Evolutionary conservation across 2,329 filamentous ascomycete species (phyloP).

Genomic region (Sporothrix schenckii): DNA sequence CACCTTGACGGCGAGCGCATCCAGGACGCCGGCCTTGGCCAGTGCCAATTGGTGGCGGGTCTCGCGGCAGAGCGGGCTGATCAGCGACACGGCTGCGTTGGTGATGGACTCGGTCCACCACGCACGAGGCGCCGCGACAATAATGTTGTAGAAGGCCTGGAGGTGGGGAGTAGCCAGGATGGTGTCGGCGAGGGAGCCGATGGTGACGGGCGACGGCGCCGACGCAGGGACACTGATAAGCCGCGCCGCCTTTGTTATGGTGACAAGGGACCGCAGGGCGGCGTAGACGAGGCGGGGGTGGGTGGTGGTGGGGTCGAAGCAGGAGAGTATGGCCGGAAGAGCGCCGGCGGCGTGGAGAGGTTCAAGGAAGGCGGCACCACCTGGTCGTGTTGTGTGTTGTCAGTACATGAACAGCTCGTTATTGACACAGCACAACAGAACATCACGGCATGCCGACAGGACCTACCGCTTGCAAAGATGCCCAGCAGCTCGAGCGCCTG

Average conservation of each 20-base stretch:
- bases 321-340: slow-evolving; percentile 70
- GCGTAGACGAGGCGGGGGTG: slow-evolving; percentile 69
- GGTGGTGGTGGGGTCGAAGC: slow-evolving; percentile 67
- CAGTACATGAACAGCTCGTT: not conserved
- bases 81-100: slow-evolving; percentile 50
- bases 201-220: slow-evolving; percentile 47
- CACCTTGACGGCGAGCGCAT: slow-evolving; percentile 74
- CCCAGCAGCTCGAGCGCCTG: slow-evolving; percentile 84
- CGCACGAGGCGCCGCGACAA: slow-evolving; percentile 58
- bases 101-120: slow-evolving; percentile 60
- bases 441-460: too few relatives aligned
- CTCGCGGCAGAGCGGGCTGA: slow-evolving; percentile 65
- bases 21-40: slow-evolving; percentile 72
- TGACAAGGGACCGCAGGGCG: slow-evolving; percentile 73
- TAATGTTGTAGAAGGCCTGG: slow-evolving; percentile 64
- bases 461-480: slow-evolving; percentile 79
- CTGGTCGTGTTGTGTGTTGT: slow-evolving; percentile 49
- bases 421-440: not conserved
- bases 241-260: slow-evolving; percentile 63
- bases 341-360: slow-evolving; percentile 71
- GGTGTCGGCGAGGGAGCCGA: slow-evolving; percentile 59
- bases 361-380: slow-evolving; percentile 75
- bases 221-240: slow-evolving; percentile 47
- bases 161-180: slow-evolving; percentile 67
- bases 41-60: slow-evolving; percentile 72